Conservation (phyloP, 148 eudicot species). For the Cornus kousa region DNA sequence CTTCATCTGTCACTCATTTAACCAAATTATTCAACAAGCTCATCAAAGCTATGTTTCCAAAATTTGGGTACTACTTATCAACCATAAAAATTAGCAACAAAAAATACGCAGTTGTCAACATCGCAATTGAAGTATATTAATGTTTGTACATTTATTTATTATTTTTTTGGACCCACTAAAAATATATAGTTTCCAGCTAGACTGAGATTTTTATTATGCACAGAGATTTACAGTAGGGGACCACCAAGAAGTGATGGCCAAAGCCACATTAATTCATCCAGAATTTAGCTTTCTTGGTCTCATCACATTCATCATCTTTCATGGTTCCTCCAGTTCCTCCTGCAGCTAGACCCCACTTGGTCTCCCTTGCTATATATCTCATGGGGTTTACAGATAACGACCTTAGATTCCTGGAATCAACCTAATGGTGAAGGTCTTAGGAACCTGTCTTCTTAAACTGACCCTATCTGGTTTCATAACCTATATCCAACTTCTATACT, state of each 20-base stretch:
- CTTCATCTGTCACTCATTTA: neutral
- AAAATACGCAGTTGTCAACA: constrained; percentile 37
- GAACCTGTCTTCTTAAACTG: no score
- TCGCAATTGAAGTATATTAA: constrained; percentile 23
- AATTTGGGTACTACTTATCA: constrained; percentile 26
- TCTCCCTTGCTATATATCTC: neutral
- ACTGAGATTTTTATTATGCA: constrained; percentile 15
- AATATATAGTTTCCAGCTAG: constrained; percentile 28
- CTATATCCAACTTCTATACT: no score
- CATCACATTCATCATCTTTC: neutral
- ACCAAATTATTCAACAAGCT: neutral
- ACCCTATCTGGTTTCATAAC: no score
- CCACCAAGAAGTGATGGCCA: constrained; percentile 26
- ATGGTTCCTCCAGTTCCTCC: constrained; percentile 14
- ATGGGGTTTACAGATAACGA: no score
- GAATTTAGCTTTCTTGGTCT: constrained; percentile 3
- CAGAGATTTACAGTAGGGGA: constrained; percentile 27
- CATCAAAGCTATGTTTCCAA: neutral
- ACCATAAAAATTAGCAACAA: constrained; percentile 45
- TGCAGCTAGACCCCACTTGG: constrained; percentile 6
- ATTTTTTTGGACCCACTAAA: neutral
- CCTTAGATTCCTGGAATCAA: no score
- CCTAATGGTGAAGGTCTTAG: no score
- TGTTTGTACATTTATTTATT: constrained; percentile 4
- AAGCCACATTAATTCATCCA: constrained; percentile 14